Evolutionary conservation across 805 yeast species (phyloP).

Genomic region (Ogataea degrootiae): DNA sequence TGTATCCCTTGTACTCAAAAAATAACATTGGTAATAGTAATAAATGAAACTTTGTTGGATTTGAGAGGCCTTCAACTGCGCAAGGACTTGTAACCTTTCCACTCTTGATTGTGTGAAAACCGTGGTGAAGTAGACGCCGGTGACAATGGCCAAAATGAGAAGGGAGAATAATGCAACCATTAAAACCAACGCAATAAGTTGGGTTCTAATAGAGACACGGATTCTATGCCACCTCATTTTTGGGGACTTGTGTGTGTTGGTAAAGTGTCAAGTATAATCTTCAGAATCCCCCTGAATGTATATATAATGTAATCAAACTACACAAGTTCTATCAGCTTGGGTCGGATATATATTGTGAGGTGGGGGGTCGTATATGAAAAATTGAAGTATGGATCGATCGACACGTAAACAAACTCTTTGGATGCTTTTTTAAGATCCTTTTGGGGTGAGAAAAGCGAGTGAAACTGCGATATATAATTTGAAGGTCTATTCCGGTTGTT

Average conservation of each 20-base stretch:
- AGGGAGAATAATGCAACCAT: conserved; percentile 61
- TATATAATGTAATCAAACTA: no score
- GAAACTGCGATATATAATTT: no score
- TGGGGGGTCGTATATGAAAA: no score
- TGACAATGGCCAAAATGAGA: conserved; percentile 66
- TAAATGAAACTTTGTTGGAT: conserved; percentile 61
- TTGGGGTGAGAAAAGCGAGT: no score
- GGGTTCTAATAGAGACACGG: conserved; percentile 66
- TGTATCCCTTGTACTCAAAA: conserved; percentile 57
- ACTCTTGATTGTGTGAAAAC: conserved; percentile 59
- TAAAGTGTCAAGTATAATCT: neutral
- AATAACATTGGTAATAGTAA: conserved; percentile 62
- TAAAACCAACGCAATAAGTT: conserved; percentile 65
- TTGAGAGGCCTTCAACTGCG: conserved; percentile 78
- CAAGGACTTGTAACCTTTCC: conserved; percentile 70
- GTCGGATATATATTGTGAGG: no score
- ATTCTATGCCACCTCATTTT: conserved; percentile 26
- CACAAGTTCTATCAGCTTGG: no score
- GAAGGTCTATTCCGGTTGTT: no score
- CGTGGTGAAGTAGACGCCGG: conserved; percentile 67
- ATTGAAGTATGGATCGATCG: no score
- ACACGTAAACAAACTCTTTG: no score
- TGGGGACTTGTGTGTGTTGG: neutral
- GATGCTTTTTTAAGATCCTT: no score
- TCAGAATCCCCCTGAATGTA: no score